Conservation (phyloP, 192 early-diverging fungal species). For the Backusella morwellensis region DNA sequence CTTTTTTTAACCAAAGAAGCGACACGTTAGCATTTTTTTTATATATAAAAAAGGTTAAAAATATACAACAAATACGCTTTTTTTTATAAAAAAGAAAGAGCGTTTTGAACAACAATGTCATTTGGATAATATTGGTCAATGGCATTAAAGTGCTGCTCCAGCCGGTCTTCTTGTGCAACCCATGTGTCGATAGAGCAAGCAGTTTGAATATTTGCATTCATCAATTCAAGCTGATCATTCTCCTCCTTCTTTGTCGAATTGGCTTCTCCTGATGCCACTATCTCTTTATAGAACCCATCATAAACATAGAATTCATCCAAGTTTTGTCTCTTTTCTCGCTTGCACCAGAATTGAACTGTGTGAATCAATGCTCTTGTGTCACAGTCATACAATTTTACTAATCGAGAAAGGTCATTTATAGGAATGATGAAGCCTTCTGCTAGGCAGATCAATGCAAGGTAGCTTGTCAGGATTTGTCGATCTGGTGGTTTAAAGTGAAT, state of each 20-base stretch:
- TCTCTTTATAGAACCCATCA: not conserved
- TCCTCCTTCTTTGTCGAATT: not conserved
- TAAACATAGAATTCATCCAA: not conserved
- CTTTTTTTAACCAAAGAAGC: not conserved
- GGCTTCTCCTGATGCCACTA: not conserved
- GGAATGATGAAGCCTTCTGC: slow-evolving; percentile 17
- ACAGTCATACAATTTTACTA: slow-evolving; percentile 9
- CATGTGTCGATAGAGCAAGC: not conserved
- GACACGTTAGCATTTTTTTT: slow-evolving; percentile 1
- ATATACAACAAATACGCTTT: not conserved
- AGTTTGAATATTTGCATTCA: not conserved
- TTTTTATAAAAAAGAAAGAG: not conserved
- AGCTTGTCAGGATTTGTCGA: slow-evolving; percentile 8
- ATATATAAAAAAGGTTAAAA: not conserved
- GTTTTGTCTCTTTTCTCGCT: not conserved
- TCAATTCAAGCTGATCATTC: not conserved
- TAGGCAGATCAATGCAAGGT: slow-evolving; percentile 20
- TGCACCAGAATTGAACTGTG: slow-evolving; percentile 23
- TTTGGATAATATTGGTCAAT: not conserved
- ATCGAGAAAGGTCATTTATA: slow-evolving; percentile 11
- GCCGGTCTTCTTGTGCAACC: slow-evolving; percentile 1
- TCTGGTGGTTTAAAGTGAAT: slow-evolving; percentile 9
- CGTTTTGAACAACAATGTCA: not conserved
- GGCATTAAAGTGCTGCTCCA: not conserved
- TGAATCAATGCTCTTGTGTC: slow-evolving; percentile 20